These are phyloP conservation scores for Mortierella polycephala DNA, from an alignment of 371 early-diverging fungal species.

Conservation along the genomic window DNA sequence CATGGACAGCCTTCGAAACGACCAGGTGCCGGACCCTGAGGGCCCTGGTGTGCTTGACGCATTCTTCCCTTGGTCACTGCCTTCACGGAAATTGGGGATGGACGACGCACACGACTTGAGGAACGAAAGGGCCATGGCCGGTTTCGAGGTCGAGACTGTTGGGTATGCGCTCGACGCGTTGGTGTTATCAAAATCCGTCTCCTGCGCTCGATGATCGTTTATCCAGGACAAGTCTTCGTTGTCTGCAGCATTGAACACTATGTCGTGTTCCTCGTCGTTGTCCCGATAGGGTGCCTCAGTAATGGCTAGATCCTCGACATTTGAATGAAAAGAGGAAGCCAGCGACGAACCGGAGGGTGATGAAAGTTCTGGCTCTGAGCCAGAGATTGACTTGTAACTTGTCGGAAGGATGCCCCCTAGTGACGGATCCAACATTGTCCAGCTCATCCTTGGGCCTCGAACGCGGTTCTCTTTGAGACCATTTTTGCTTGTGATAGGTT, in stretches of 20 bases:
- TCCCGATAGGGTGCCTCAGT: slow-evolving; percentile 12
- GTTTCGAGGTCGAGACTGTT: background rate
- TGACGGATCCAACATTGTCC: slow-evolving; percentile 35
- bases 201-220: no score
- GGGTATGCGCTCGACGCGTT: slow-evolving; percentile 7
- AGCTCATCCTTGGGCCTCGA: slow-evolving; percentile 32
- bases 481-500: slow-evolving; percentile 33
- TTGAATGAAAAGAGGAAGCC: slow-evolving; percentile 11
- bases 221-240: background rate
- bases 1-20: slow-evolving; percentile 30
- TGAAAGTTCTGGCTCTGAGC: slow-evolving; percentile 15
- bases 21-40: slow-evolving; percentile 11
- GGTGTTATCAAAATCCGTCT: background rate
- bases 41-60: no score
- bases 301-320: slow-evolving; percentile 18
- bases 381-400: slow-evolving; percentile 25
- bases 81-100: no score
- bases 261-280: background rate
- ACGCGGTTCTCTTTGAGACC: slow-evolving; percentile 44
- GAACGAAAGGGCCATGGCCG: no score
- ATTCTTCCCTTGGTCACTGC: no score
- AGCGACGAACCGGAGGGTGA: slow-evolving; percentile 28
- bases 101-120: slow-evolving; percentile 3
- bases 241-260: background rate
- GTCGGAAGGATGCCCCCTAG: slow-evolving; percentile 25